Percentiles rank a stretch among this genome's conserved stretches.
phyloP scores from a whole-genome alignment of 1,139 yeast species.

The Diutina siamensis region DNA sequence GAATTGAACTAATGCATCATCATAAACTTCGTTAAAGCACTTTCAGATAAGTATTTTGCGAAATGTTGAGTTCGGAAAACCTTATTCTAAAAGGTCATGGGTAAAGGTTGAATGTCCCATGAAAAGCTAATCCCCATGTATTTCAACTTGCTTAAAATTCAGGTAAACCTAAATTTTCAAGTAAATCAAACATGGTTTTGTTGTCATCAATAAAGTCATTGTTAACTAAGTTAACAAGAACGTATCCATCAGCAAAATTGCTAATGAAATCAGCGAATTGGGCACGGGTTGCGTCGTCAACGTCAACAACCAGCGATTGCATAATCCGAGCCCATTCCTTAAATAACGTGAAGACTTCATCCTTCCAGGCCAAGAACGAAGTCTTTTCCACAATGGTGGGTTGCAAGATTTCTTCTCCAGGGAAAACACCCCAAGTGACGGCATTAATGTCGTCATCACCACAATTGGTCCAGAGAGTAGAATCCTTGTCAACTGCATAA shows the following conservation, averaged over 20 bases:
- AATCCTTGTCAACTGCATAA: conserved; percentile 62
- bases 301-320: conserved; percentile 24
- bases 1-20: conserved; percentile 5
- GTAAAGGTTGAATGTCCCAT: conserved; percentile 2
- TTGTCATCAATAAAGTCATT: conserved; percentile 58
- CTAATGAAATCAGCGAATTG: conserved; percentile 32
- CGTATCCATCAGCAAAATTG: conserved; percentile 45
- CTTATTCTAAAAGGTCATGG: neutral
- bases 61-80: neutral
- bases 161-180: neutral
- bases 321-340: conserved; percentile 66
- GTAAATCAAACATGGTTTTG: conserved; percentile 33
- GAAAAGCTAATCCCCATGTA: conserved; percentile 4
- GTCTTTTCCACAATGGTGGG: conserved; percentile 89
- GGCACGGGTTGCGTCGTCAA: conserved; percentile 8
- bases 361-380: conserved; percentile 92
- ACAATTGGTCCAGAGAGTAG: conserved; percentile 54
- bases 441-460: conserved; percentile 77
- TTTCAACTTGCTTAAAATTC: neutral
- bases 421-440: conserved; percentile 96
- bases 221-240: conserved; percentile 81
- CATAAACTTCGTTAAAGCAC: neutral
- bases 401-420: conserved; percentile 82
- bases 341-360: conserved; percentile 79
- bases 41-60: neutral